Conservation (phyloP, 192 early-diverging fungal genomes). For the Borealophlyctis nickersoniae region DNA sequence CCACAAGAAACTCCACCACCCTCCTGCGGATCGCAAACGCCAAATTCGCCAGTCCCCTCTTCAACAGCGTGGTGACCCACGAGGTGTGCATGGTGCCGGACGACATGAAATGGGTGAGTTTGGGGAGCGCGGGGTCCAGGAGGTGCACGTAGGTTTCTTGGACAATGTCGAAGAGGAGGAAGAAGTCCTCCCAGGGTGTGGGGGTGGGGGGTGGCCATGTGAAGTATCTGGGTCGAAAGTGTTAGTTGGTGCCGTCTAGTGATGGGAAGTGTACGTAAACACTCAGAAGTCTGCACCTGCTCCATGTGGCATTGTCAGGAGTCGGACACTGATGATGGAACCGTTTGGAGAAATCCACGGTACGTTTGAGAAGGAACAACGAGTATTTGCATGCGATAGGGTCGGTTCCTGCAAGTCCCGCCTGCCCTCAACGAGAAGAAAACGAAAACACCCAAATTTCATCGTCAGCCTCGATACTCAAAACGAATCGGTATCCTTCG, state of each 20-base stretch:
- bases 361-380: slow-evolving; percentile 31
- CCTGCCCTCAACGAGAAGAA: too few relatives aligned
- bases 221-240: slow-evolving; percentile 3
- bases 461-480: too few relatives aligned
- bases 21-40: slow-evolving; percentile 19
- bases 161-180: slow-evolving; percentile 45
- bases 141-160: slow-evolving; percentile 46
- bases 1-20: slow-evolving; percentile 26
- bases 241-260: too few relatives aligned
- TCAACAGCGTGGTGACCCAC: slow-evolving; percentile 29
- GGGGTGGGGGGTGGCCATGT: background rate
- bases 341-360: slow-evolving; percentile 20
- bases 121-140: slow-evolving; percentile 47
- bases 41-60: slow-evolving; percentile 26
- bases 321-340: background rate
- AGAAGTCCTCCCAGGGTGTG: slow-evolving; percentile 50
- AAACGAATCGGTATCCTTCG: too few relatives aligned
- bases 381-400: slow-evolving; percentile 16
- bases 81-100: slow-evolving; percentile 12
- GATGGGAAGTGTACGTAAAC: background rate
- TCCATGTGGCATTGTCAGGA: background rate
- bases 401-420: slow-evolving; percentile 14
- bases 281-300: background rate
- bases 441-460: too few relatives aligned
- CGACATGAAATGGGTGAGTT: slow-evolving; percentile 23